Percentiles rank a stretch among this genome's conserved stretches.
Evolutionary conservation across 2,329 filamentous ascomycete species (phyloP).

Genomic region (Fusarium staphyleae): DNA sequence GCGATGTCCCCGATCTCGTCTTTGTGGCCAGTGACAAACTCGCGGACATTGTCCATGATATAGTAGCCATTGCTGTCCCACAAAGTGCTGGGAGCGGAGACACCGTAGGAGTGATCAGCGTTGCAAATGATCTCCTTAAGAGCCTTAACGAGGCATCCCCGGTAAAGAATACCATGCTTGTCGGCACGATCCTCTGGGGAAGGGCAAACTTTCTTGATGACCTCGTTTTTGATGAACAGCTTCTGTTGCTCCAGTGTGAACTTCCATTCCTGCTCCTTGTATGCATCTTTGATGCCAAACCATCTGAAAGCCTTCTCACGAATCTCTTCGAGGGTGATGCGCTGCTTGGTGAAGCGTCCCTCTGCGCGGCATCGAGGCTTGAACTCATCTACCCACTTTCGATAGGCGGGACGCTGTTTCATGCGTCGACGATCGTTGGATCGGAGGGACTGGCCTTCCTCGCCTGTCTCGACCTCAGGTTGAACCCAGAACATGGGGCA

Average conservation of each 20-base stretch:
- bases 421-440: conserved; percentile 65
- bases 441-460: conserved; percentile 46
- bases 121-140: conserved; percentile 60
- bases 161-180: conserved; percentile 40
- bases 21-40: conserved; percentile 53
- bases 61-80: conserved; percentile 52
- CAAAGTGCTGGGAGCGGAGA: conserved; percentile 40
- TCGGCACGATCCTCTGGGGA: conserved; percentile 33
- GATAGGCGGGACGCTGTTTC: conserved; percentile 62
- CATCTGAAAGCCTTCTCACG: conserved; percentile 59
- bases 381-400: conserved; percentile 68
- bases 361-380: conserved; percentile 59
- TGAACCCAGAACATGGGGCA: conserved; percentile 65
- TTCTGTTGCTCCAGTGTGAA: conserved; percentile 53
- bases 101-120: conserved; percentile 46
- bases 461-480: conserved; percentile 44
- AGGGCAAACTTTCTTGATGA: conserved; percentile 53
- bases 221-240: conserved; percentile 52
- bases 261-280: conserved; percentile 50
- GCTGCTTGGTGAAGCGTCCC: conserved; percentile 44
- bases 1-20: conserved; percentile 48
- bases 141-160: conserved; percentile 49
- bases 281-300: conserved; percentile 54
- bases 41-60: conserved; percentile 49
- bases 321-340: conserved; percentile 53